phyloP scores from a whole-genome alignment of 768 basidiomycete species.

The Epithele typhae region DNA sequence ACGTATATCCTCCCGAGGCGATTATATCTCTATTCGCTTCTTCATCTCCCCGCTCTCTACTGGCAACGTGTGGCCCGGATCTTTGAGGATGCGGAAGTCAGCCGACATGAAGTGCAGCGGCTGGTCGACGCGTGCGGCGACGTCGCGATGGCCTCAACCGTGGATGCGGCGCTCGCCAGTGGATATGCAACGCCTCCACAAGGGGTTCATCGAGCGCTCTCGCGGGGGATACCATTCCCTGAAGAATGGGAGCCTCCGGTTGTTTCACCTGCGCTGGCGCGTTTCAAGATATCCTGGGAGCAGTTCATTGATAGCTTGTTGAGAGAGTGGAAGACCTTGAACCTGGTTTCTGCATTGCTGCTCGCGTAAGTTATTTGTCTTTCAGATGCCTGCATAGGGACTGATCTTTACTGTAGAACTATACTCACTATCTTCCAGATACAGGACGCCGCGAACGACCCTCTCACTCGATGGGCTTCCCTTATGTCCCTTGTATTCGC shows the following conservation, averaged over 20 bases:
- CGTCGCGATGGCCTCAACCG: conserved; percentile 8
- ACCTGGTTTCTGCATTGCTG: conserved; percentile 66
- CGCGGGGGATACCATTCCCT: conserved; percentile 25
- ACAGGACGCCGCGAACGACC: conserved; percentile 46
- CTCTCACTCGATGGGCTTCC: conserved; percentile 57
- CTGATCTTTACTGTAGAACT: conserved; percentile 32
- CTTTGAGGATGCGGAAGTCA: conserved; percentile 76
- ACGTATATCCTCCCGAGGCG: conserved; percentile 40
- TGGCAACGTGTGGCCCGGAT: conserved; percentile 74
- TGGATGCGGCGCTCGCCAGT: conserved; percentile 4
- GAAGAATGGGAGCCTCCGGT: conserved; percentile 38
- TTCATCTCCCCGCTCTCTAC: conserved; percentile 74
- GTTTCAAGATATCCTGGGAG: conserved; percentile 70
- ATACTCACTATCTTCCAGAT: conserved; percentile 68
- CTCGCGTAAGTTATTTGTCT: conserved; percentile 35
- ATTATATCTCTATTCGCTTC: conserved; percentile 42
- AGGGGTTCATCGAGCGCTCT: conserved; percentile 5
- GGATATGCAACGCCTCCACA: conserved; percentile 8
- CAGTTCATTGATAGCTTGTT: conserved; percentile 63
- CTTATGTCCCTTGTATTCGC: conserved; percentile 63
- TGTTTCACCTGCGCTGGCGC: conserved; percentile 58
- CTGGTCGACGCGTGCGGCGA: conserved; percentile 30
- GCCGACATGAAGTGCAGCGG: conserved; percentile 59
- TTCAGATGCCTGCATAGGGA: neutral
- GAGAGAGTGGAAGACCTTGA: conserved; percentile 73